Percentiles rank a stretch among this genome's conserved stretches.
These are phyloP conservation scores for Tolypocladium guangdongense DNA, from an alignment of 2,329 filamentous ascomycete genomes.

Conservation along the genomic window DNA sequence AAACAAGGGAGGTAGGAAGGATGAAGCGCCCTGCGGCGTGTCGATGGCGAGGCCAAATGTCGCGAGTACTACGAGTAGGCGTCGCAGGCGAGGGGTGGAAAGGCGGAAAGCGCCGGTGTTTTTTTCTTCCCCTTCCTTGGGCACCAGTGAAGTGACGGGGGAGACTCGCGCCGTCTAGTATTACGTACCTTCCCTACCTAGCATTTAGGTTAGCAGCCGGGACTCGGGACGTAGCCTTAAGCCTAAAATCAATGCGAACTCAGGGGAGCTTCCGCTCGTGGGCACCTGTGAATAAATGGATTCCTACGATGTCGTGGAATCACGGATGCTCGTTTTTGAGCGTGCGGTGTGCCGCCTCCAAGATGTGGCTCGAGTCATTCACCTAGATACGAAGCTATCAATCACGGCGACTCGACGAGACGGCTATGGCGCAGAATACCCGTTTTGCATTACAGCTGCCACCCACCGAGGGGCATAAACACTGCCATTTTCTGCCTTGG, in stretches of 20 bases:
- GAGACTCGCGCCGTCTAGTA: neutral
- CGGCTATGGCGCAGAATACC: neutral
- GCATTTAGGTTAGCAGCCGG: neutral
- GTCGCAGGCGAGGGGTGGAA: neutral
- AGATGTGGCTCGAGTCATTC: no score
- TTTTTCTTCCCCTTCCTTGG: neutral
- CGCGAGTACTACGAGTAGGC: neutral
- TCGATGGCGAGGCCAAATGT: neutral
- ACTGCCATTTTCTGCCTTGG: neutral
- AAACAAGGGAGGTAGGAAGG: neutral
- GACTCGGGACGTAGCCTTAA: no score
- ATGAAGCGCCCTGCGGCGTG: neutral
- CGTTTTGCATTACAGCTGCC: neutral
- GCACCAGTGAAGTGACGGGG: neutral
- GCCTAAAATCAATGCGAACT: no score
- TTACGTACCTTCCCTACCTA: neutral
- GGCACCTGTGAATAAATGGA: no score
- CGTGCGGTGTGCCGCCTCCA: no score
- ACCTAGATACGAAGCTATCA: no score
- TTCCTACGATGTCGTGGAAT: neutral
- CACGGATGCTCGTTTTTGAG: neutral
- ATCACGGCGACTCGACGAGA: neutral
- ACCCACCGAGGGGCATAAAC: neutral
- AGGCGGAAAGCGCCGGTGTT: neutral
- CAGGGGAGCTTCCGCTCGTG: no score